These are phyloP conservation scores for Metarhizium sp. DNA, from an alignment of 2,329 filamentous ascomycete genomes.

Conservation along the genomic window DNA sequence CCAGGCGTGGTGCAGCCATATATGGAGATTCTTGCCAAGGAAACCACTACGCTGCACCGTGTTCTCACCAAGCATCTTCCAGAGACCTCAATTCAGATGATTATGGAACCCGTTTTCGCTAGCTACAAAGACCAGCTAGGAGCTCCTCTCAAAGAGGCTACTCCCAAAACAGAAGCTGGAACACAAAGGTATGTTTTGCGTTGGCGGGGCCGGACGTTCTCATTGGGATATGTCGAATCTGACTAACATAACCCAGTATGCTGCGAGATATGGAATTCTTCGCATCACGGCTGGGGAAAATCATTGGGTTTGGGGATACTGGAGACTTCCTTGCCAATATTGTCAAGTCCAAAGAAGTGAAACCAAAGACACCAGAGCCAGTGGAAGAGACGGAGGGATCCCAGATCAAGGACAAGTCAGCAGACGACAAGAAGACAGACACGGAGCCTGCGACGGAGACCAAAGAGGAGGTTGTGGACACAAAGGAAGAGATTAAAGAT, in stretches of 20 bases:
- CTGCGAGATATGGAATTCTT: constrained; percentile 68
- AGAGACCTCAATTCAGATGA: constrained; percentile 65
- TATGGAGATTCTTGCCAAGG: constrained; percentile 81
- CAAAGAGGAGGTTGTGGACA: not conserved
- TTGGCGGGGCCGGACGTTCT: not conserved
- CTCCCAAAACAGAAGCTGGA: constrained; percentile 56
- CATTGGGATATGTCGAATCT: not conserved
- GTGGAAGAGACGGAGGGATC: constrained; percentile 8
- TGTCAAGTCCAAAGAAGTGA: constrained; percentile 48
- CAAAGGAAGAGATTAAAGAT: not conserved
- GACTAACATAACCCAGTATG: constrained; percentile 44
- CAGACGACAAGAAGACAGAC: not conserved
- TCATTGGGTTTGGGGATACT: constrained; percentile 69
- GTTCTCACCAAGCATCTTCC: constrained; percentile 76
- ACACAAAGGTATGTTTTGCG: constrained; percentile 54
- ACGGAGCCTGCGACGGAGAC: not conserved
- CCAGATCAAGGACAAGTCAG: constrained; percentile 8
- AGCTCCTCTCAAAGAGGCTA: constrained; percentile 56
- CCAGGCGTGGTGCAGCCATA: constrained; percentile 49
- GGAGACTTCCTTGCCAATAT: constrained; percentile 60
- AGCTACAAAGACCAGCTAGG: constrained; percentile 76
- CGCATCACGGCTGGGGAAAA: constrained; percentile 58
- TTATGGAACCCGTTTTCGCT: constrained; percentile 77
- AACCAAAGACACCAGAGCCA: constrained; percentile 10
- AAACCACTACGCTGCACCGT: constrained; percentile 75